phyloP scores from a whole-genome alignment of 495 filamentous ascomycete genomes.

The Aspergillus bridgeri region DNA sequence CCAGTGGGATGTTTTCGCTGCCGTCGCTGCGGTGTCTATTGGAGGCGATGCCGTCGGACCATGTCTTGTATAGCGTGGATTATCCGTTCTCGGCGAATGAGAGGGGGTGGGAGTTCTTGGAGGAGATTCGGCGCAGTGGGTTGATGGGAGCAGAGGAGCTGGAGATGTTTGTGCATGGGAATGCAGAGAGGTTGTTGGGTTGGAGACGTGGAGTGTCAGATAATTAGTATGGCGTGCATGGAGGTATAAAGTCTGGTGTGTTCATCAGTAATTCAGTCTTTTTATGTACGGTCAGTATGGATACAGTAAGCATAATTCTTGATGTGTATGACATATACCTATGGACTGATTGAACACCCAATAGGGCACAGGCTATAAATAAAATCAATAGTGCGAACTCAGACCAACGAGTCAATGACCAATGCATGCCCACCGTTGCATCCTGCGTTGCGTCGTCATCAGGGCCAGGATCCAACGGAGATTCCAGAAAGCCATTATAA shows the following conservation, averaged over 20 bases:
- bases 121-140: constrained; percentile 49
- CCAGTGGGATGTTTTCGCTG: constrained; percentile 30
- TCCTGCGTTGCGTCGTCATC: not conserved
- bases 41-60: constrained; percentile 46
- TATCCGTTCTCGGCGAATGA: constrained; percentile 54
- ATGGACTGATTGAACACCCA: not conserved
- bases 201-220: too few species aligned
- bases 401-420: not conserved
- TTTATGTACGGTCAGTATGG: too few species aligned
- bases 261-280: too few species aligned
- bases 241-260: too few species aligned
- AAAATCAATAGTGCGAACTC: not conserved
- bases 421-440: not conserved
- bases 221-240: too few species aligned
- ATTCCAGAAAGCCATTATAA: too few species aligned
- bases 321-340: too few species aligned
- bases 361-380: not conserved
- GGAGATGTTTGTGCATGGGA: constrained; percentile 51
- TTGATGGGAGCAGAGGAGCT: constrained; percentile 48
- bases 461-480: too few species aligned
- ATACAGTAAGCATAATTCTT: too few species aligned
- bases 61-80: constrained; percentile 56
- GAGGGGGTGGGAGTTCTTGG: constrained; percentile 41
- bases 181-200: constrained; percentile 51
- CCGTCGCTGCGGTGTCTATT: constrained; percentile 40